Conservation (phyloP, 139 green algal genomes). For the Nannochloris sp. region DNA sequence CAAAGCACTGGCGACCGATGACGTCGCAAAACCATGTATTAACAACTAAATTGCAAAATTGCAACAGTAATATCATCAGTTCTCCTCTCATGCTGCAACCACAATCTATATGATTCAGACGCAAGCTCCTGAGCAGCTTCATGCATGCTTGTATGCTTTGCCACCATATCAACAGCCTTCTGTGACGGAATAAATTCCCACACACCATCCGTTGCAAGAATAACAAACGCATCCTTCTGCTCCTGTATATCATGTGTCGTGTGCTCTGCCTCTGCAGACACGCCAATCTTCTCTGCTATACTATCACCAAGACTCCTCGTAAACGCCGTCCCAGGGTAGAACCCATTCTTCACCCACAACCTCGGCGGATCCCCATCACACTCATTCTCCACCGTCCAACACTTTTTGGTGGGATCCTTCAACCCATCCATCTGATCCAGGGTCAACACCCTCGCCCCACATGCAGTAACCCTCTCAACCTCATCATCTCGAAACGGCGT, state of each 20-base stretch:
- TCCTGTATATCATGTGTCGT: conserved; percentile 49
- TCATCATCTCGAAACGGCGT: conserved; percentile 85
- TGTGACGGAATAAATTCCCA: conserved; percentile 93
- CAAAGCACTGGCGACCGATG: conserved; percentile 1
- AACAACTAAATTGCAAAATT: conserved; percentile 48
- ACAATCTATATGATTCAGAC: conserved; percentile 71
- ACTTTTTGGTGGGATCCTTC: conserved; percentile 46
- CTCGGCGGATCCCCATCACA: conserved; percentile 85
- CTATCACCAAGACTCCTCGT: conserved; percentile 87
- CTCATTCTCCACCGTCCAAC: conserved; percentile 69
- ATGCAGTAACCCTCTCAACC: conserved; percentile 68
- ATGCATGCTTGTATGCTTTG: conserved; percentile 47
- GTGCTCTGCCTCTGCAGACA: conserved; percentile 78
- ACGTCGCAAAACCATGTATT: too few species aligned
- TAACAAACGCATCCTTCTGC: conserved; percentile 55
- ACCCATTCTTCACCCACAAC: conserved; percentile 74
- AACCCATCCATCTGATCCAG: conserved; percentile 86
- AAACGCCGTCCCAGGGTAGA: conserved; percentile 92
- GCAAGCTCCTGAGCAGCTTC: conserved; percentile 67
- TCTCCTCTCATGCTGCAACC: conserved; percentile 81
- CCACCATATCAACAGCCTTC: conserved; percentile 80
- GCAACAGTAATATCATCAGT: conserved; percentile 94
- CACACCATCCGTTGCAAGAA: conserved; percentile 88
- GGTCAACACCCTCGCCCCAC: conserved; percentile 79
- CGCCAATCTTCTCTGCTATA: conserved; percentile 79